Base-by-base conservation (phyloP, 345 rosid species). In the Theobroma cacao region DNA sequence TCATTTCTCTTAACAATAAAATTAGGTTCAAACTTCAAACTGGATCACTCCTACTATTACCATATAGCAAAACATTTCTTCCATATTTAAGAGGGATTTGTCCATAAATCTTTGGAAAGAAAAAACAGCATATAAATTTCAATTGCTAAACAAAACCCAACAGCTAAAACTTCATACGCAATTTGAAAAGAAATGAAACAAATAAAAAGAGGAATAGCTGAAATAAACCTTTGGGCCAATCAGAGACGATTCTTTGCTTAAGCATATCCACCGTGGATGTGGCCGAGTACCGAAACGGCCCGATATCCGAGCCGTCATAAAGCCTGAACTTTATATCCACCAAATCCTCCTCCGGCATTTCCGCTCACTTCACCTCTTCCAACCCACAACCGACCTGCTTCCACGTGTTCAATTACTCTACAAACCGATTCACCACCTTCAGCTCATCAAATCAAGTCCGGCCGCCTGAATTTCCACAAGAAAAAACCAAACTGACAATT, bases 231-330 rank as follows among this genome's bases (percentile, higher is more conserved):
- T 88, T 92, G 56, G 98, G 98, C 97, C 97, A 94, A 87, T 94
- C 97, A 43, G 94, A 89, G 76, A 94, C 93, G 64, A 92, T 88
- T 76, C 97, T 83, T 84, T 94, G 98, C 89, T 94, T 94, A 67
- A 94, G 91, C 85, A 89, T 81, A 79, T 94, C 98, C 5, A 94
- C 88, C 4, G 98, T 94, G 9, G 98, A 94, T 0, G 97, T 87
- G 20, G 93, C 62, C 1, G 97, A 88, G 91, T 90, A 94, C 60
- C 89, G 88, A 82, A 94, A 91, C 0, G 98, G 98, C 9, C 98
- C 98, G 86, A 94, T 87, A 69, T 94, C 98, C 33, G 97, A 92
- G 64, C 97, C 98, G 82, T 94, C 98, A 79, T 87, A 94, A 64
- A 94, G 83, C 88, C 97, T 89, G 86, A 94, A 94, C 81, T 91